phyloP scores from a whole-genome alignment of 176 grass and related monocot species.

The Coix lacrymajobi region DNA sequence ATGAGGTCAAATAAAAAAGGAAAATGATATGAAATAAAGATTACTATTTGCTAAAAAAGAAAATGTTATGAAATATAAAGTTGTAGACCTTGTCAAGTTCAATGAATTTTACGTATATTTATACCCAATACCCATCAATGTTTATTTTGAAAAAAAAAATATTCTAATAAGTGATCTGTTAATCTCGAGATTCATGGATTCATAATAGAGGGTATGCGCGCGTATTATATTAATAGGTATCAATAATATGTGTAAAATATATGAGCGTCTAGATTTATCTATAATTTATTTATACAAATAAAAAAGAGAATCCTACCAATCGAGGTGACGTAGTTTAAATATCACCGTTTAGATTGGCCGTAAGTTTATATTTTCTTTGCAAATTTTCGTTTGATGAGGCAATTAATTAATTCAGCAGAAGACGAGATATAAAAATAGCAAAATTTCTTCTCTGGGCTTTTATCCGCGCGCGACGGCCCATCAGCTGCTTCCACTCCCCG shows the following conservation, averaged over 20 bases:
- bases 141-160: too few species aligned
- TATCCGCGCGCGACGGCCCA: background rate
- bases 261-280: too few species aligned
- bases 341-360: background rate
- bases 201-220: background rate
- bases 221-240: background rate
- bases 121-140: too few species aligned
- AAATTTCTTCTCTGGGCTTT: background rate
- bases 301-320: too few species aligned
- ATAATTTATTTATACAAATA: too few species aligned
- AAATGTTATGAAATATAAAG: too few species aligned
- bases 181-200: background rate
- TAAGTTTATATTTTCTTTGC: background rate
- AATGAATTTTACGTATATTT: too few species aligned
- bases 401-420: background rate
- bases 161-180: background rate
- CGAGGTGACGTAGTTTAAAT: background rate
- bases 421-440: background rate
- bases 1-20: background rate
- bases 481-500: background rate
- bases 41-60: too few species aligned
- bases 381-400: background rate
- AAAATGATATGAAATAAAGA: too few species aligned
- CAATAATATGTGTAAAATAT: too few species aligned
- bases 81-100: too few species aligned